Evolutionary conservation across 108 stramenopile species (phyloP), one percentile per base, ranked within the genome.

Genomic region (Conticribra weissflogii): DNA sequence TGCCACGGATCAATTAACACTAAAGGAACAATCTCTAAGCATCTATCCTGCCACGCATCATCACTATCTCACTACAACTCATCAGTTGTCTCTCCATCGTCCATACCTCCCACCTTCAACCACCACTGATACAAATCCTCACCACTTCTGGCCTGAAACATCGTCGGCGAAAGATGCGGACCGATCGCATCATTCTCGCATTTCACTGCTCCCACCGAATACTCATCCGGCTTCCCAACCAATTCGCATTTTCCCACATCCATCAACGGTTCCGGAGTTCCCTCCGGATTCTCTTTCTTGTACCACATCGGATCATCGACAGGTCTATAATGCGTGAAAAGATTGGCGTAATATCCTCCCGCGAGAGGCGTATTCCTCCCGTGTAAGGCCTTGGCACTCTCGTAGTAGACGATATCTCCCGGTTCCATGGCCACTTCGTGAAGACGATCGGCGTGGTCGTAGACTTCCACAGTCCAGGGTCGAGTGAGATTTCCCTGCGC

Each of bases 251-350:
- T 76, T 48, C 84, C 76, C 0, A 85, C 84, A 53, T 81, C 85
- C 51, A 85, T 55, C 21, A 86, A 60, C 47, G 89, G 83, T 61
- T 85, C 78, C 0, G 88, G 88, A 47, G 83, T 83, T 4, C 83
- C 88, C 53, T 79, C 74, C 23, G 84, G 75, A 65, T 88, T 91
- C 7, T 79, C 77, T 60, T 85, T 80, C 25, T 48, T 48, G 68
- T 74, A 83, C 86, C 86, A 87, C 8, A 74, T 19, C 9, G 78
- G 78, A 66, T 91, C 85, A 16, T 59, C 83, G 29, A 73, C 72
- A 4, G 96, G 96, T 0, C 92, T 86, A 70, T 95, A 97, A 62
- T 97, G 97, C 14, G 94, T 91, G 72, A 97, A 97, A 1, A 97
- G 44, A 67, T 94, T 97, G 34, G 86, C 79, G 68, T 90, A 98